Conservation (phyloP, 2,329 filamentous ascomycete species). For the Hypoxylon sp. region DNA sequence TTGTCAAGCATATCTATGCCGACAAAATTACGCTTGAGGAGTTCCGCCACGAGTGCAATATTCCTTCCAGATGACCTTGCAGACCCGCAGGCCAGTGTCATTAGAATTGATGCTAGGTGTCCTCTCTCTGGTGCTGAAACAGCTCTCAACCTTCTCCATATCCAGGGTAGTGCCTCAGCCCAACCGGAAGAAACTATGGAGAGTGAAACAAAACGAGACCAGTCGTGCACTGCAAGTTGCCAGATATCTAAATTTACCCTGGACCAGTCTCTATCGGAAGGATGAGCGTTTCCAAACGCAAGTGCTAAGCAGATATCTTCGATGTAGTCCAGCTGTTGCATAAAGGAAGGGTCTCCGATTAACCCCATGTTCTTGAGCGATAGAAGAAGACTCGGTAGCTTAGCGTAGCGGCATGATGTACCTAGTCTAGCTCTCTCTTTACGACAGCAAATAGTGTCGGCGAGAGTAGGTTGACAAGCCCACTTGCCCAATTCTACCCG, state of each 20-base stretch:
- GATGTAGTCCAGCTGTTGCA: slow-evolving; percentile 8
- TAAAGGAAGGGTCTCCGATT: background rate
- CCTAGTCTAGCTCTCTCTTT: background rate
- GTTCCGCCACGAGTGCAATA: background rate
- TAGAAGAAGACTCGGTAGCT: too few species aligned
- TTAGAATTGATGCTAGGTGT: background rate
- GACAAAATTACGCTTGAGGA: slow-evolving; percentile 12
- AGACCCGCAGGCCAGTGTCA: background rate
- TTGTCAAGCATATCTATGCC: slow-evolving; percentile 1
- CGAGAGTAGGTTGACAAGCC: background rate
- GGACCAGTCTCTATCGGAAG: slow-evolving; percentile 5
- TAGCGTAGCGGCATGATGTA: too few species aligned
- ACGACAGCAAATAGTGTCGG: background rate
- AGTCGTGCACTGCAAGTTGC: too few species aligned
- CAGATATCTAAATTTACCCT: too few species aligned
- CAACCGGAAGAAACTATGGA: too few species aligned
- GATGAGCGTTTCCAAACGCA: background rate
- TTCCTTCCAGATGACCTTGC: too few species aligned
- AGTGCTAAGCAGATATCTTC: slow-evolving; percentile 1
- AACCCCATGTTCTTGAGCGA: background rate
- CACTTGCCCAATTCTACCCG: background rate
- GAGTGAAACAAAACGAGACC: background rate
- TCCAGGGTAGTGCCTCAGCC: background rate
- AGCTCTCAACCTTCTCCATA: background rate
- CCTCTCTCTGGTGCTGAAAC: background rate